Conservation (phyloP, 2,329 filamentous ascomycete species). For the Zalaria obscura region DNA sequence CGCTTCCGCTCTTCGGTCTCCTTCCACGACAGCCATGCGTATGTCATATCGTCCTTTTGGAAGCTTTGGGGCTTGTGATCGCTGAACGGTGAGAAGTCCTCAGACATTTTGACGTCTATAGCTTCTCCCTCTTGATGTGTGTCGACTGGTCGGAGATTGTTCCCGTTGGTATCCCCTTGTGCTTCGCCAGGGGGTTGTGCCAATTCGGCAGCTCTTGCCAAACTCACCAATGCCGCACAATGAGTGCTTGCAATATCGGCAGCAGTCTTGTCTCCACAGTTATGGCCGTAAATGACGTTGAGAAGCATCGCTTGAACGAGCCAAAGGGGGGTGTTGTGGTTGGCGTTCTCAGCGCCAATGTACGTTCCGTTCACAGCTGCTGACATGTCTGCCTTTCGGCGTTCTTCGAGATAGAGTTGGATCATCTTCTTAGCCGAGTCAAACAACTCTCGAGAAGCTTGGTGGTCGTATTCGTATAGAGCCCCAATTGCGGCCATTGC, state of each 20-base stretch:
- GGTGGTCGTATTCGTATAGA: constrained; percentile 73
- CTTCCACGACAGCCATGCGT: constrained; percentile 87
- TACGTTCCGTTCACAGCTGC: constrained; percentile 36
- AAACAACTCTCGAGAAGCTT: constrained; percentile 71
- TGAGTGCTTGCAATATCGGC: constrained; percentile 89
- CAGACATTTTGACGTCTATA: constrained; percentile 44
- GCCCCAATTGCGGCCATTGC: constrained; percentile 81
- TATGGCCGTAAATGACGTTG: constrained; percentile 90
- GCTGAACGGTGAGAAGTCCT: constrained; percentile 22
- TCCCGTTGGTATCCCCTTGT: constrained; percentile 11
- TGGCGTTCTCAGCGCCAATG: constrained; percentile 23
- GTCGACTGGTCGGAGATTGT: constrained; percentile 15
- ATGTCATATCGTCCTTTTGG: constrained; percentile 35
- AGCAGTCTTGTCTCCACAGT: constrained; percentile 80
- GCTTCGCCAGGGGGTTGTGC: constrained; percentile 31
- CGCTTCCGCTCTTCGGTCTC: constrained; percentile 78
- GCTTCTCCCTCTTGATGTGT: constrained; percentile 3
- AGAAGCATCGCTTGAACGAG: constrained; percentile 93
- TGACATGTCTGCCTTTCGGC: constrained; percentile 69
- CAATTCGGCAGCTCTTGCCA: constrained; percentile 79
- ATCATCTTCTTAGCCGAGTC: constrained; percentile 94
- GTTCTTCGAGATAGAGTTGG: constrained; percentile 79
- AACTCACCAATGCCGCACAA: constrained; percentile 76
- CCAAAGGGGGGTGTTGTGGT: constrained; percentile 66
- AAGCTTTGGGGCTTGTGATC: constrained; percentile 15